Base-by-base conservation (phyloP, 305 asterid species). In the Solanum chacoense region DNA sequence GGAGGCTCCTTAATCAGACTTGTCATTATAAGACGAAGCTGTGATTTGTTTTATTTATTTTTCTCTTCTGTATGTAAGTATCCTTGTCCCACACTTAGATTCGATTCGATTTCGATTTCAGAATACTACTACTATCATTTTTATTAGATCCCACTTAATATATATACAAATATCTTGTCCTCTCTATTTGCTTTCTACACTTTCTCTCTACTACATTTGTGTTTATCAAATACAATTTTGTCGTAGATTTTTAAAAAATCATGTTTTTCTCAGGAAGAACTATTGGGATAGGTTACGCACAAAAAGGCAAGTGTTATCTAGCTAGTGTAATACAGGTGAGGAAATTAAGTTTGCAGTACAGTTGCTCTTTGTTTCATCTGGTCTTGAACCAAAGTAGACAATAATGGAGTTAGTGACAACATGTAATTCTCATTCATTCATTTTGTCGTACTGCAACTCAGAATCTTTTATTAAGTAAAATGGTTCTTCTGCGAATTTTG, bases 1-100 rank as follows among this genome's bases (percentile, higher is more conserved):
- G 92, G 89, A 89, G 86, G 31, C 55, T 97, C 76, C 85, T 94
- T 32, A 86, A 94, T 71, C 95, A 93, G 88, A 88, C 89, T 14
- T 97, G 99, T 90, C 87, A 84, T 84, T 84, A 84, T 32, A 55
- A 84, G 87, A 84, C 87, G 63, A 84, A 84, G 74, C 87, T 84
- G 7, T 84, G 74, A 84, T 83, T 45, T 31, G 22, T 34, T 35
- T 34, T 10, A 22, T 76, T 75, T 79, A 6, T 40, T 12, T 29
- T 50, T 26, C 75, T 26, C 75, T 69, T 26, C 36, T 24, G 72
- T 81, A 80, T 8, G 85, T 80, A 55, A 79, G 35, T 77, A n/a
- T 37, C 32, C 11, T 36, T 12, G 22, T 78, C 59, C 34, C 20
- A 38, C 18, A 18, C 16, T 45, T 80, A 29, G 18, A 50, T 63